Base-by-base conservation (phyloP, 2,329 filamentous ascomycete genomes). In the Phaeoacremonium minimum region DNA sequence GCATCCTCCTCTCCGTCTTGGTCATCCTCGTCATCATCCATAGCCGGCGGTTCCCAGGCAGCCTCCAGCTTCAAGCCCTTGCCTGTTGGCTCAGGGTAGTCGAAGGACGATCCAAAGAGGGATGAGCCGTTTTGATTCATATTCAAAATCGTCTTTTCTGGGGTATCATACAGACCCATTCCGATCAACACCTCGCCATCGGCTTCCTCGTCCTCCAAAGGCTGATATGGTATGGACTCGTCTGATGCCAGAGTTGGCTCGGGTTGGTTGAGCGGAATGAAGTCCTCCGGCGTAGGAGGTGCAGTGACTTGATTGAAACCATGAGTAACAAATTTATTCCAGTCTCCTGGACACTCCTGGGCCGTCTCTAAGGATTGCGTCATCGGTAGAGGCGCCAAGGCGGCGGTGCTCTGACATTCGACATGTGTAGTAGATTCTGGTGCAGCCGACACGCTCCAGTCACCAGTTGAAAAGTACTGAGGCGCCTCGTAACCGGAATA, bases 31-130 rank as follows among this genome's bases (percentile, higher is more conserved):
- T 77, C 77, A 15, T 82, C 78, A 5, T 75, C 71, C 31, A 77
- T 75, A 8, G 69, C 71, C 1, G 81, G 83, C 14, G 73, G 85
- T 57, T 78, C 83, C 85, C 74, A 91, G 0, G 85, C 85, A 56
- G 90, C 85, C 58, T 91, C 86, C 4, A 93, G 66, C 56, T 89
- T 91, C 47, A 91, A 64, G 0, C 86, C 85, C 57, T 87, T 87
- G 39, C 85, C 85, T 14, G 65, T 69, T 4, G 73, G 64, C 44
- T 72, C 69, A 1, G 58, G 46, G 6, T 53, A 53, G n/a, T n/a
- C n/a, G 46, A 68, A 70, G 2, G 66, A 56, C 7, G 73, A 62
- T 16, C 73, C 73, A 32, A 80, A 58, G 14, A 85, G 56, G 17
- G 71, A 69, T 22, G 67, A 71, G 38, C 77, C 68, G 17, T 73